These are phyloP conservation scores for Rosellinia necatrix DNA, from an alignment of 2,329 filamentous ascomycete species.

Conservation along the genomic window DNA sequence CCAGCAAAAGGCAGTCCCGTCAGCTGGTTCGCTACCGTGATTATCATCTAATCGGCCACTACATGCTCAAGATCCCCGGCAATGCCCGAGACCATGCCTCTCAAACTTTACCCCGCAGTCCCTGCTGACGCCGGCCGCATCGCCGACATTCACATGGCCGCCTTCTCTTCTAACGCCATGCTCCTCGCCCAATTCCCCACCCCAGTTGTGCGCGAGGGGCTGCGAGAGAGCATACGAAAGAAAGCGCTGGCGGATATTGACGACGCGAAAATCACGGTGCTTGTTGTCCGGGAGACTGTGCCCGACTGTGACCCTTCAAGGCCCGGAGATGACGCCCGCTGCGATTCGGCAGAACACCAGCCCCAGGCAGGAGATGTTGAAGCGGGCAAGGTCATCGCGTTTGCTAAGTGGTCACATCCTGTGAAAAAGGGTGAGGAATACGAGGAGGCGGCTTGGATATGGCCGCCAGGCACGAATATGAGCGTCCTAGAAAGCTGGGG, in stretches of 20 bases:
- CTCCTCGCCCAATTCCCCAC: conserved; percentile 35
- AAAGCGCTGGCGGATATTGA: conserved; percentile 35
- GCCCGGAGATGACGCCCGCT: background rate
- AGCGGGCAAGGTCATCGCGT: conserved; percentile 26
- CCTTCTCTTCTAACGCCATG: conserved; percentile 35
- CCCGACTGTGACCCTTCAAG: background rate
- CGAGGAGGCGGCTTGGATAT: conserved; percentile 33
- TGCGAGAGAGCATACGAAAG: conserved; percentile 23
- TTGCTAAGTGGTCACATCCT: conserved; percentile 37
- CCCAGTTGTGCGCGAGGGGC: conserved; percentile 17
- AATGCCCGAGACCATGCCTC: background rate
- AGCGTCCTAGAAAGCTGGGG: conserved; percentile 27
- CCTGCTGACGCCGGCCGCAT: conserved; percentile 34
- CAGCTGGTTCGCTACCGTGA: too few relatives aligned
- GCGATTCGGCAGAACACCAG: background rate
- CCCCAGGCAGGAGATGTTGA: background rate
- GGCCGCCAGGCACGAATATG: conserved; percentile 33
- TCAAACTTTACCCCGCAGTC: conserved; percentile 23
- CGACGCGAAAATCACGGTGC: conserved; percentile 30
- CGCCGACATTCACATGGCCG: conserved; percentile 36
- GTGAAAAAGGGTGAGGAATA: conserved; percentile 22
- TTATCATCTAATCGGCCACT: too few relatives aligned
- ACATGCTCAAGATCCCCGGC: background rate
- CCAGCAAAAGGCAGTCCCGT: too few relatives aligned
- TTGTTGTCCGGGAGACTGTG: conserved; percentile 26